A percentile compares a stretch with the other conserved stretches of the same genome.
phyloP scores from a whole-genome alignment of 148 eudicot species.

The Diospyros kaki region DNA sequence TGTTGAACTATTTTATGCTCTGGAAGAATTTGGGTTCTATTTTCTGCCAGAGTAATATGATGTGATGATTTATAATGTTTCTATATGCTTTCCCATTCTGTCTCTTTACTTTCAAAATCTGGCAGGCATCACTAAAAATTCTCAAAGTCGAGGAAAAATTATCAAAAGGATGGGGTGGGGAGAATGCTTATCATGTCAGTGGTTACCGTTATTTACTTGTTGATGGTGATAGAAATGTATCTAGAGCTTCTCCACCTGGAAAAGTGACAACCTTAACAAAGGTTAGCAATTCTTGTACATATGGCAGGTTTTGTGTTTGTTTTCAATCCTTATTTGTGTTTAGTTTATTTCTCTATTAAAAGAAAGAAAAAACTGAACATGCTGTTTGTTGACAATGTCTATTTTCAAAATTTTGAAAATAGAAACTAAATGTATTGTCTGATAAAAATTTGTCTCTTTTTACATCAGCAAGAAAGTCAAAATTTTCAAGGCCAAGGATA shows the following conservation, averaged over 20 bases:
- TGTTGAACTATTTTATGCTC: not conserved
- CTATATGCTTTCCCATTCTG: slow-evolving; percentile 3
- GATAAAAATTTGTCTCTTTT: too few species aligned
- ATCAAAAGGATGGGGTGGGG: slow-evolving; percentile 98
- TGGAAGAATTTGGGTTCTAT: not conserved
- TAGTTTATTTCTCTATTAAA: not conserved
- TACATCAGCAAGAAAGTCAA: too few species aligned
- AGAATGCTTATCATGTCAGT: slow-evolving; percentile 94
- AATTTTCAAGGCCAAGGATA: too few species aligned
- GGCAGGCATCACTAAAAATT: slow-evolving; percentile 74
- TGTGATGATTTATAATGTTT: not conserved
- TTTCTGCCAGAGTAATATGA: not conserved
- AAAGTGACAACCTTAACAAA: slow-evolving; percentile 84
- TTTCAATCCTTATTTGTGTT: not conserved
- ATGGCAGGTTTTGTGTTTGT: not conserved
- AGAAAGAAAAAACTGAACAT: too few species aligned
- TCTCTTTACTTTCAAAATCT: slow-evolving; percentile 15
- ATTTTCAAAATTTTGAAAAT: too few species aligned
- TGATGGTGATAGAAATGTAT: slow-evolving; percentile 75
- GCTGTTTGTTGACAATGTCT: too few species aligned
- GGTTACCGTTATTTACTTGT: slow-evolving; percentile 87
- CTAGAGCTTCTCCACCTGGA: slow-evolving; percentile 85
- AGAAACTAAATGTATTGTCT: too few species aligned
- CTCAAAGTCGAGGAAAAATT: slow-evolving; percentile 84
- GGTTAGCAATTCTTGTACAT: slow-evolving; percentile 35